Base-by-base conservation (phyloP, 1,139 yeast genomes). In the Nakaseomyces delphensis region DNA sequence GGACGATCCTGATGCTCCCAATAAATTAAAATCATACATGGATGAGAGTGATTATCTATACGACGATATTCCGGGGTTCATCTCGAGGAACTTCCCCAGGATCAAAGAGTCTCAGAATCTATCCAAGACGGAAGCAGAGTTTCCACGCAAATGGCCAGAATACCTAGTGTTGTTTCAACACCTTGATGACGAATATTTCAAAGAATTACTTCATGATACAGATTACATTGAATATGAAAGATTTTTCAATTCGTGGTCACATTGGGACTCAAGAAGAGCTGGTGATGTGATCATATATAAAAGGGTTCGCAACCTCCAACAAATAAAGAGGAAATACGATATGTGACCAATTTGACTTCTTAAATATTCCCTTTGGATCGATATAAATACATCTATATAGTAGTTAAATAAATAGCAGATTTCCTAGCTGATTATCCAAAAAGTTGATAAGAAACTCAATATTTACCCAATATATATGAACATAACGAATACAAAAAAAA, bases 1-100 rank as follows among this genome's bases (percentile, higher is more conserved):
- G 20, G 50, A 55, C n/a, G 61, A 57, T 36, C 43, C 53, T 7
- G 52, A 59, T 19, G 55, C 62, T 44, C 47, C 19, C 44, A 52
- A 42, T 2, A 62, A 47, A 45, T 53, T 81, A 3, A 55, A 52
- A 0, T 43, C 49, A 0, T 93, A 91, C 56, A 67, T 76, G 59
- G 98, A 91, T 57, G 95, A 87, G 58, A 85, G 96, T 28, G 98
- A 91, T 58, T 68, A 66, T 45, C 83, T 93, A 52, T 89, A 83
- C 57, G 79, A 73, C 19, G 67, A 86, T 51, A 87, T 94, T 0
- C 45, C 51, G 1, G 46, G 43, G 13, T 89, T 80, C 54, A 50
- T 89, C 15, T 53, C 54, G n/a, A 48, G 53, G 3, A 64, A 74
- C 46, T 69, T 75, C 36, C 75, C 71, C 3, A 20, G 18, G 13